phyloP scores from a whole-genome alignment of 2,329 filamentous ascomycete genomes.

The Penicillium polonicum region DNA sequence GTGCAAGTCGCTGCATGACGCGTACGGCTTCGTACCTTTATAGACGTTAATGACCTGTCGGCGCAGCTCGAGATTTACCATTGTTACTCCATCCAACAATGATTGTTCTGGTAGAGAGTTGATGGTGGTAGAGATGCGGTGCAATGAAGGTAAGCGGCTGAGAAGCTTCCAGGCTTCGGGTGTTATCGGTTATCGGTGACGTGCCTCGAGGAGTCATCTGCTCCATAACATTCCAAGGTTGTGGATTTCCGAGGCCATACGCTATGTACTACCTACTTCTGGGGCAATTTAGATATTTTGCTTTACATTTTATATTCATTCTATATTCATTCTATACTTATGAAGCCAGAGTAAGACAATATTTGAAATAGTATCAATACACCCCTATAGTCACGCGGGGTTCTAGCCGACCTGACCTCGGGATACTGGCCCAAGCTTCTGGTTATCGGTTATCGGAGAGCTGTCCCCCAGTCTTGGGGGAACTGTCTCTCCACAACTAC shows the following conservation, averaged over 20 bases:
- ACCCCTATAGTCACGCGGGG: conserved; percentile 13
- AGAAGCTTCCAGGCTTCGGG: conserved; percentile 16
- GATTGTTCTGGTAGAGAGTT: not conserved
- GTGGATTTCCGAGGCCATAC: not conserved
- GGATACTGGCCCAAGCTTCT: conserved; percentile 19
- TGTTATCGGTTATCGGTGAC: conserved; percentile 25
- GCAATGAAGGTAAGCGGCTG: conserved; percentile 4
- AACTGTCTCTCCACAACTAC: conserved; percentile 9
- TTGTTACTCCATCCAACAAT: conserved; percentile 17
- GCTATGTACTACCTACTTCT: not conserved
- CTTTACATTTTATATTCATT: too few relatives aligned
- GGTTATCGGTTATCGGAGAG: conserved; percentile 6
- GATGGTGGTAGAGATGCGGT: not conserved
- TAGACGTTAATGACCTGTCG: conserved; percentile 81
- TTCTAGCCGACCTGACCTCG: conserved; percentile 10
- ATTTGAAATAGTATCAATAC: too few relatives aligned
- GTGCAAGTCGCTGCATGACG: not conserved
- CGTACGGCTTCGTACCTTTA: conserved; percentile 63
- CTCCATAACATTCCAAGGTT: too few relatives aligned
- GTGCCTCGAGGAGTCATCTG: conserved; percentile 9
- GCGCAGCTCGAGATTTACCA: conserved; percentile 61
- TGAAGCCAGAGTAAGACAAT: not conserved
- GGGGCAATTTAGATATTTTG: not conserved
- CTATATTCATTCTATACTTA: too few relatives aligned
- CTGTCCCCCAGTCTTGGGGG: not conserved